Evolutionary conservation across 148 eudicot genomes (phyloP), one percentile per base, ranked within the genome.

Genomic region (Camellia sinensis): DNA sequence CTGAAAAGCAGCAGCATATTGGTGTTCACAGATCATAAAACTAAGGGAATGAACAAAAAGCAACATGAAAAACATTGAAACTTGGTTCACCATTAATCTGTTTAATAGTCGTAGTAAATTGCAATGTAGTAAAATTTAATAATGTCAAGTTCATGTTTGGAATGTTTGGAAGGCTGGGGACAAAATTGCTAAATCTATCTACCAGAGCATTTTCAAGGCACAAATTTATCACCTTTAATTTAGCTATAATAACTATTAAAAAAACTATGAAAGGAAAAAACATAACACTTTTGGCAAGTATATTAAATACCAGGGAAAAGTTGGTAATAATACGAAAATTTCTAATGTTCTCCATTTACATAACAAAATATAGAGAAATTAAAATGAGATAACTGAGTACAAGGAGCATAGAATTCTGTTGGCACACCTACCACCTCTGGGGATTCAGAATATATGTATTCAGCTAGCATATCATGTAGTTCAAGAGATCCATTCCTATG

Each of bases 401-500:
- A 2, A 1, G 48, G 10, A 78, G 69, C 76, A 70, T 22, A 21
- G 4, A 67, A 43, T 37, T 71, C 8, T 74, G 15, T 18, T 45
- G 21, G 18, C 21, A 67, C 66, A 89, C 89, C 74, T 91, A 95
- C 98, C 93, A 84, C 89, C 80, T 95, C 98, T 86, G 92, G 93
- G 76, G 95, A 93, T 81, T 95, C 97, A 43, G 97, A 92, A 84
- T 91, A 95, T 70, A 92, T 81, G 80, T 95, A 95, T 71, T 95
- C 97, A 22, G 94, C 99, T 78, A 95, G 87, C 99, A 95, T 93
- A 76, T 89, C 91, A 82, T 95, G 97, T 71, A 95, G 82, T 69
- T 95, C 94, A 21, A 89, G 95, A 68, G 97, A 86, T 69, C 99
- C 99, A 81, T 81, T 79, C 86, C 73, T 93, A 65, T 79, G 84